Percentiles rank a stretch among this genome's conserved stretches.
phyloP scores from a whole-genome alignment of 2,329 filamentous ascomycete genomes.

The Cryphonectria parasitica region DNA sequence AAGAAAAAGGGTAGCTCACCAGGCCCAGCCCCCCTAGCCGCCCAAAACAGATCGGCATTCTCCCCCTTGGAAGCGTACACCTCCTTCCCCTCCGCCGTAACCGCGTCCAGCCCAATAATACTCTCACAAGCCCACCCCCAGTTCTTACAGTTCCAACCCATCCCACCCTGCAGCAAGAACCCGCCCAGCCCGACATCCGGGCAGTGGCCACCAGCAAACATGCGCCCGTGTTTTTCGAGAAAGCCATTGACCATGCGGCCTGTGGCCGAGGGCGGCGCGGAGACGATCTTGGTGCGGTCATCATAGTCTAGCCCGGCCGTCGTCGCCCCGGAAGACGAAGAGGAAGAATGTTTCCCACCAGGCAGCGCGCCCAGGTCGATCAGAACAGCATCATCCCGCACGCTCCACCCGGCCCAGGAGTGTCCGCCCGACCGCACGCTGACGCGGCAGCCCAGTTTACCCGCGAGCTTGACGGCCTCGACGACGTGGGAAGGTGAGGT shows the following conservation, averaged over 20 bases:
- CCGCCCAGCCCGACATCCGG: conserved; percentile 61
- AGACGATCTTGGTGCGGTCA: conserved; percentile 41
- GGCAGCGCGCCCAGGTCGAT: conserved; percentile 41
- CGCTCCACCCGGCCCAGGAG: conserved; percentile 51
- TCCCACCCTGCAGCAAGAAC: conserved; percentile 59
- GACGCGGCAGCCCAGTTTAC: conserved; percentile 39
- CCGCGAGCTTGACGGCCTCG: conserved; percentile 44
- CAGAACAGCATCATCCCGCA: conserved; percentile 49
- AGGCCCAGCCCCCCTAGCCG: conserved; percentile 51
- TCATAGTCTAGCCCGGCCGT: conserved; percentile 42
- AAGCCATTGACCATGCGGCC: conserved; percentile 47
- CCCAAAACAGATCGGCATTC: conserved; percentile 53
- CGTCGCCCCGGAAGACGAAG: background rate
- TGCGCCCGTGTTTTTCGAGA: conserved; percentile 43
- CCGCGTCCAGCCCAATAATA: conserved; percentile 50
- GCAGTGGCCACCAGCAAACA: conserved; percentile 60
- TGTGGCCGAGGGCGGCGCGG: conserved; percentile 52
- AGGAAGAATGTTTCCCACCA: conserved; percentile 24
- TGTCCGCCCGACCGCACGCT: conserved; percentile 53
- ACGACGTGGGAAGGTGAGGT: conserved; percentile 41
- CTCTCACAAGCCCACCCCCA: conserved; percentile 60
- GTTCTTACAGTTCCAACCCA: conserved; percentile 62
- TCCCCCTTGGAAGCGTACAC: conserved; percentile 42
- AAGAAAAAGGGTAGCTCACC: conserved; percentile 33
- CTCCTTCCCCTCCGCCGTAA: conserved; percentile 48